Evolutionary conservation across 805 yeast species (phyloP).

Genomic region (Saccharomycopsis sp.): DNA sequence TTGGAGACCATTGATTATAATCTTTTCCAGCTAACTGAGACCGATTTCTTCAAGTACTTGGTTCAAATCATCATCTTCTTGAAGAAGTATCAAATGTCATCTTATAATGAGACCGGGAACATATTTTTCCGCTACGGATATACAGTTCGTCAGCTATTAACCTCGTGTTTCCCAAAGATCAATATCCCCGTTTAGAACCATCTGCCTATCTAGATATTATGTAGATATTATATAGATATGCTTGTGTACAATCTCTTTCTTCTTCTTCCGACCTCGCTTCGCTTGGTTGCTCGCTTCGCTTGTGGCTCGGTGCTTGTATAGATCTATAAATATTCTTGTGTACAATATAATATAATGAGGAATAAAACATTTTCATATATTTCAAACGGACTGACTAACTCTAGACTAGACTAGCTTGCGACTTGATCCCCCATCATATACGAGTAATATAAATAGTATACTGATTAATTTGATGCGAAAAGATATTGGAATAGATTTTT

Average conservation of each 20-base stretch:
- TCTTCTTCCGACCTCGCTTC: no score
- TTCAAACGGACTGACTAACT: background rate
- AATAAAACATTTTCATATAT: background rate
- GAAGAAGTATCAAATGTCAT: constrained; percentile 11
- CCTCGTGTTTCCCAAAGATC: constrained; percentile 2
- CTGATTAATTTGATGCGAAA: background rate
- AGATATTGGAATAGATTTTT: background rate
- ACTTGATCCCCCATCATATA: background rate
- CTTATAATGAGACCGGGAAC: constrained; percentile 1
- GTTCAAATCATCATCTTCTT: constrained; percentile 10
- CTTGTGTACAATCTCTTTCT: background rate
- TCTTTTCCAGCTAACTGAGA: constrained; percentile 2
- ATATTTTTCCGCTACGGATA: constrained; percentile 5
- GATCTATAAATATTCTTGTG: background rate
- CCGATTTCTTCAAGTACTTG: constrained; percentile 9
- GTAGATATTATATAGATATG: no score
- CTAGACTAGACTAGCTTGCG: background rate
- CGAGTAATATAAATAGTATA: background rate
- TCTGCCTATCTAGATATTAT: no score
- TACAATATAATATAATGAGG: background rate
- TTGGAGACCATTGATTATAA: background rate
- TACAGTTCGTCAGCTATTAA: background rate
- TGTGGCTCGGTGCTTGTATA: no score
- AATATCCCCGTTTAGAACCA: background rate
- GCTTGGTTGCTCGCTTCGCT: no score